Conservation (phyloP, 805 yeast genomes). For the Saturnispora mendoncae region DNA sequence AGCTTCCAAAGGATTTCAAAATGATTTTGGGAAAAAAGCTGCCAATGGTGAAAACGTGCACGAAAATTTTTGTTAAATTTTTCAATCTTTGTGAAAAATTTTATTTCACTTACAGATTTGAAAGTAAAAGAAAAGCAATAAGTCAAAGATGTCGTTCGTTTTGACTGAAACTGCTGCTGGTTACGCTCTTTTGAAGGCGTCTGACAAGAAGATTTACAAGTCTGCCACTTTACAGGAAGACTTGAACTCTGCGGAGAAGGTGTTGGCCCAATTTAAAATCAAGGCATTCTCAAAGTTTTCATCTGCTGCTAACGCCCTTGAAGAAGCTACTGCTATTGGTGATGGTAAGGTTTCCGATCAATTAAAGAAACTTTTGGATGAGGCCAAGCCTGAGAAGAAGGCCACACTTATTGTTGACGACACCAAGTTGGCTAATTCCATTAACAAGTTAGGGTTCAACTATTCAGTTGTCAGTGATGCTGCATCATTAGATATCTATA, state of each 20-base stretch:
- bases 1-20: too few species aligned
- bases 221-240: slow-evolving; percentile 65
- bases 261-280: slow-evolving; percentile 81
- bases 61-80: not conserved
- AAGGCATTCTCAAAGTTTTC: slow-evolving; percentile 92
- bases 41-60: too few species aligned
- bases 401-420: slow-evolving; percentile 86
- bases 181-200: slow-evolving; percentile 93
- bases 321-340: slow-evolving; percentile 84
- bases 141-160: slow-evolving; percentile 88
- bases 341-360: slow-evolving; percentile 91
- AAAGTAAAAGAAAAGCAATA: slow-evolving; percentile 1
- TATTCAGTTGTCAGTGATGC: slow-evolving; percentile 89
- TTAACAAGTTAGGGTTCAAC: slow-evolving; percentile 86
- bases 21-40: too few species aligned
- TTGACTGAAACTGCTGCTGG: slow-evolving; percentile 98
- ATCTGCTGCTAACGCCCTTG: slow-evolving; percentile 92
- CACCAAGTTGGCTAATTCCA: slow-evolving; percentile 91
- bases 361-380: slow-evolving; percentile 67
- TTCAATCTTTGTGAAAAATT: not conserved
- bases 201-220: slow-evolving; percentile 95
- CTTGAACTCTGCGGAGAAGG: slow-evolving; percentile 74
- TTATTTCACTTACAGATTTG: not conserved
- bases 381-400: slow-evolving; percentile 71
- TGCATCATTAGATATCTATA: slow-evolving; percentile 85